A percentile compares a stretch with the other conserved stretches of the same genome.
Evolutionary conservation across 1,284 basidiomycete species (phyloP).

Genomic region (Inonotus obliquus): DNA sequence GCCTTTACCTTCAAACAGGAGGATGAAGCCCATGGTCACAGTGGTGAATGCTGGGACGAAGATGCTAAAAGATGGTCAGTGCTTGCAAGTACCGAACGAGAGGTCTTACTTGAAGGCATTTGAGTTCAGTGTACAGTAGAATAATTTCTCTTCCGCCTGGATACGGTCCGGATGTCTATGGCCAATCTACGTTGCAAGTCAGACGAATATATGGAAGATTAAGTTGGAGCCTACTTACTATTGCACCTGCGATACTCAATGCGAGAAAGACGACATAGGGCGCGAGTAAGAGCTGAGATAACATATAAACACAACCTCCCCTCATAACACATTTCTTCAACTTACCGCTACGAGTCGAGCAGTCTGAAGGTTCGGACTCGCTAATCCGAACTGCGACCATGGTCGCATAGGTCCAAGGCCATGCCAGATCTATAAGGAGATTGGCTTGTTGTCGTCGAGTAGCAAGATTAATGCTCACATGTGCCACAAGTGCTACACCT

Average conservation of each 20-base stretch:
- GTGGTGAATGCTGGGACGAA: constrained; percentile 13
- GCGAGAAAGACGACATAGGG: constrained; percentile 19
- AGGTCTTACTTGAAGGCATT: constrained; percentile 11
- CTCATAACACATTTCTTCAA: neutral
- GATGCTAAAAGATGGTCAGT: constrained; percentile 3
- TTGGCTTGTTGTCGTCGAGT: neutral
- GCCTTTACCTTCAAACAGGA: constrained; percentile 13
- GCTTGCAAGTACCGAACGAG: neutral
- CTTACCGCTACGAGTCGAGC: constrained; percentile 13
- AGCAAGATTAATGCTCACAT: constrained; percentile 10
- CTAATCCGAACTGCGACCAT: constrained; percentile 18
- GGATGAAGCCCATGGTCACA: constrained; percentile 16
- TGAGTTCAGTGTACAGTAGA: constrained; percentile 17
- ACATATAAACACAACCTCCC: neutral
- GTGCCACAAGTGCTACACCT: constrained; percentile 18
- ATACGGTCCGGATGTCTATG: constrained; percentile 7
- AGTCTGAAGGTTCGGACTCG: constrained; percentile 10
- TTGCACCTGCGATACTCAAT: constrained; percentile 12
- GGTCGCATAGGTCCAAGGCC: constrained; percentile 15
- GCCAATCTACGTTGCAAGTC: constrained; percentile 3
- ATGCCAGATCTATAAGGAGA: constrained; percentile 13
- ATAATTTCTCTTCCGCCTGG: constrained; percentile 5
- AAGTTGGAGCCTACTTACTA: constrained; percentile 4
- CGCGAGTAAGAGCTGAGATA: constrained; percentile 17
- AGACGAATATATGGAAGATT: neutral